Base-by-base conservation (phyloP, 208 protist genomes). In the Kentomonas sorsogonicus region DNA sequence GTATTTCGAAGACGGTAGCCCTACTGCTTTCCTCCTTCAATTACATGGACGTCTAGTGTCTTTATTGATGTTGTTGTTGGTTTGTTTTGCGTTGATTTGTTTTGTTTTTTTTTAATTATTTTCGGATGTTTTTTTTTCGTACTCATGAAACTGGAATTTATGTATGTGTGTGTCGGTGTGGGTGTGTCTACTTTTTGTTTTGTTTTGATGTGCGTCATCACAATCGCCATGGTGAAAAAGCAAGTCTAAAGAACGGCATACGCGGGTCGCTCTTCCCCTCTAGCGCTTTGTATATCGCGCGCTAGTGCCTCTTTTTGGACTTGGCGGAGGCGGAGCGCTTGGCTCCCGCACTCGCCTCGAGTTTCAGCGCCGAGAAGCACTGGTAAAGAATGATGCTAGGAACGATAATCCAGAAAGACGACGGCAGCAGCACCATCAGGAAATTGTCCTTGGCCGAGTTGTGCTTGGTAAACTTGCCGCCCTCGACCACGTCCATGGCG, bases 391-490 rank as follows among this genome's bases (percentile, higher is more conserved):
- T 72, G 11, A 87, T 36, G 6, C 34, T 43, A 0, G 86, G 83
- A 4, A 85, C 33, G 13, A 87, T 44, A 29, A 91, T 65, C 83
- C 86, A 93, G 36, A 89, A 63, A 3, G 66, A 78, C 38, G 67
- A 81, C 15, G 80, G 86, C 0, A 87, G 31, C 22, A 75, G 22
- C 16, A 91, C 65, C 53, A 91, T 70, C 6, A 74, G 27, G 2
- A 91, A 9, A 18, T 61, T 59, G n/a, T 90, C 81, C 20, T 66
- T 18, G 1, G 64, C 31, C 0, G 54, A 62, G 66, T 89, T 91
- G 59, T 91, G 83, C 16, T 71, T 69, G 10, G 83, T 91, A 69
- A 81, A 89, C 41, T 69, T 71, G 40, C 74, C 71, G 15, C 59
- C 72, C 62, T 89, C 83, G 10, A 71, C 69, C 11, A 81, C 26